A percentile compares a stretch with the other conserved stretches of the same genome.
Evolutionary conservation across 257 asterid genomes (phyloP).

Genomic region (Gentiana dahurica): DNA sequence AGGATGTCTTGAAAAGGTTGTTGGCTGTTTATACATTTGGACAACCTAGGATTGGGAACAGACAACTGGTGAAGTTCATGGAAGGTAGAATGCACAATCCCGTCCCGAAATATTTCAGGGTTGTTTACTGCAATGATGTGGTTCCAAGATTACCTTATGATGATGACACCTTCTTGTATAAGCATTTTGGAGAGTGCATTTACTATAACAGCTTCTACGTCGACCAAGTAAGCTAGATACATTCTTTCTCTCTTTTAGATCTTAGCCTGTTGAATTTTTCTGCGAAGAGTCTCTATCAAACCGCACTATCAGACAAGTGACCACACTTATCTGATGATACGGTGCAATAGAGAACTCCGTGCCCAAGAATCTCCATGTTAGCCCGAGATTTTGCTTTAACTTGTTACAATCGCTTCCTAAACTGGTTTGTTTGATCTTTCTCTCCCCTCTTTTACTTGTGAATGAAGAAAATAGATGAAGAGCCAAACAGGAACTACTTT

Average conservation of each 20-base stretch:
- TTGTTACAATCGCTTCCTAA: background rate
- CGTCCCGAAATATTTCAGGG: background rate
- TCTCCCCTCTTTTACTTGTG: too few relatives aligned
- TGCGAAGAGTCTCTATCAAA: too few relatives aligned
- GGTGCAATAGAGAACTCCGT: too few relatives aligned
- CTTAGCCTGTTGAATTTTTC: too few relatives aligned
- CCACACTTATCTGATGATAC: too few relatives aligned
- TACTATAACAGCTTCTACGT: constrained; percentile 39
- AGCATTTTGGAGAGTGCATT: constrained; percentile 50
- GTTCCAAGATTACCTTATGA: background rate
- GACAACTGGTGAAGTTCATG: background rate
- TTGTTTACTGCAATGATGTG: constrained; percentile 5
- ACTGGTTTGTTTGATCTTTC: background rate
- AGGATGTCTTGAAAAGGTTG: constrained; percentile 1
- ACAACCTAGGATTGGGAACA: constrained; percentile 5
- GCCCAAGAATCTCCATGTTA: too few relatives aligned
- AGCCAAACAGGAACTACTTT: constrained; percentile 50
- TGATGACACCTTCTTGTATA: constrained; percentile 19
- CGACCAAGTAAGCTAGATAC: constrained; percentile 12
- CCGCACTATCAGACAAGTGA: too few relatives aligned
- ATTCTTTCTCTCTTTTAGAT: too few relatives aligned
- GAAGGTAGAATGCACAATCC: background rate
- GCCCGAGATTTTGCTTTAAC: background rate
- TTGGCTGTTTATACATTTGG: constrained; percentile 9
- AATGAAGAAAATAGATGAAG: constrained; percentile 36